A percentile compares a stretch with the other conserved stretches of the same genome.
Evolutionary conservation across 2,329 filamentous ascomycete genomes (phyloP).

Genomic region (Xylaria multiplex): DNA sequence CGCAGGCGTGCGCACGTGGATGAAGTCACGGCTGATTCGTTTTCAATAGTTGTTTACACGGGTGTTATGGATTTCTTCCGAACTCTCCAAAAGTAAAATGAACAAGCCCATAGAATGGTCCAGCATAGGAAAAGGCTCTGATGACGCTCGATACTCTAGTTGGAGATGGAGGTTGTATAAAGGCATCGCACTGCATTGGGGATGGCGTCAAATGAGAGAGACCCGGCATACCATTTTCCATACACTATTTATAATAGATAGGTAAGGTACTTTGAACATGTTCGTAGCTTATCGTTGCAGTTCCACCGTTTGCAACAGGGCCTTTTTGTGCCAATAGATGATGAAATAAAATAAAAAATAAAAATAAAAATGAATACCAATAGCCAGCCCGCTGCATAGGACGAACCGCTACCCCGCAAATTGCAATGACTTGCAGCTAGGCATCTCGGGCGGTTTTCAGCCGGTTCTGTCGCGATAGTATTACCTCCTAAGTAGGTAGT

Average conservation of each 20-base stretch:
- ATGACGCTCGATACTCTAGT: constrained; percentile 34
- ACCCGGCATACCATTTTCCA: constrained; percentile 3
- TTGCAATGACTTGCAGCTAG: constrained; percentile 25
- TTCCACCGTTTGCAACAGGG: not conserved
- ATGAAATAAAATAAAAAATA: not conserved
- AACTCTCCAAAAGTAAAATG: constrained; percentile 33
- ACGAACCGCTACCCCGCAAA: constrained; percentile 15
- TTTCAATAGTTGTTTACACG: constrained; percentile 39
- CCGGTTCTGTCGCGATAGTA: not conserved
- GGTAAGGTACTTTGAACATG: constrained; percentile 7
- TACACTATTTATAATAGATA: constrained; percentile 20
- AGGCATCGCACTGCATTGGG: constrained; percentile 17
- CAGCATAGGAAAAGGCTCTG: constrained; percentile 10
- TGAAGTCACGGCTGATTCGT: constrained; percentile 6
- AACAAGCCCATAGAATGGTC: constrained; percentile 22
- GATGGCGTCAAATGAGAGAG: constrained; percentile 24
- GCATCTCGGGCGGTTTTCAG: not conserved
- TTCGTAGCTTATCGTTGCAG: not conserved
- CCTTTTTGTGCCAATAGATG: not conserved
- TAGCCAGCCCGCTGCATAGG: not conserved
- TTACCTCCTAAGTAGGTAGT: not conserved
- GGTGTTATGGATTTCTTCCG: constrained; percentile 44
- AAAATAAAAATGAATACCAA: not conserved
- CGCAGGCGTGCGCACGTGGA: not conserved
- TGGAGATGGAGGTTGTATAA: constrained; percentile 29